A percentile compares a stretch with the other conserved stretches of the same genome.
Evolutionary conservation across 768 basidiomycete genomes (phyloP).

Genomic region (Coprinopsis marcescibilis): DNA sequence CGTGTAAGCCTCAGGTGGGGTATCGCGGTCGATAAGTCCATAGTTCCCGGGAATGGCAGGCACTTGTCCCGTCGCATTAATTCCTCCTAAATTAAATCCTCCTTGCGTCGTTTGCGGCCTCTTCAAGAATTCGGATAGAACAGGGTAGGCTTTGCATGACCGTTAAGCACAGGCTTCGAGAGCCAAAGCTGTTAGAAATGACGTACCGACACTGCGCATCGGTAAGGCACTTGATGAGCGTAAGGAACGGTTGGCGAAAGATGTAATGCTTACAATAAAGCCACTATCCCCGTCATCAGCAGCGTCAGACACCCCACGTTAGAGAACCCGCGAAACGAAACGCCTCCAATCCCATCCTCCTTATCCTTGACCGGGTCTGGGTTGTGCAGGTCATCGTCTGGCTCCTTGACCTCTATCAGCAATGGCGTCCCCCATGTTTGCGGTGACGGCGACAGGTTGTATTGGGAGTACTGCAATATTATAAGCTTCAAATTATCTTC

Average conservation of each 20-base stretch:
- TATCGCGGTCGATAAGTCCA: constrained; percentile 69
- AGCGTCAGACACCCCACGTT: constrained; percentile 58
- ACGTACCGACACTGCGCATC: neutral
- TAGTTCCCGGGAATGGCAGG: constrained; percentile 67
- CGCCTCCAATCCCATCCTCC: constrained; percentile 45
- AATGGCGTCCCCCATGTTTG: constrained; percentile 41
- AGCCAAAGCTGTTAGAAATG: neutral
- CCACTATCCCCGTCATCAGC: constrained; percentile 35
- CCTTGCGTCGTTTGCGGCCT: constrained; percentile 21
- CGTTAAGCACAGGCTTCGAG: neutral
- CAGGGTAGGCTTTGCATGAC: constrained; percentile 63
- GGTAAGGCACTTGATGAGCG: neutral
- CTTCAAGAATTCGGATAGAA: constrained; percentile 53
- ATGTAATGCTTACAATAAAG: constrained; percentile 44
- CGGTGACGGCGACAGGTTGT: constrained; percentile 33
- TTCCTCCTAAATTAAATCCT: constrained; percentile 86
- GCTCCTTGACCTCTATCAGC: constrained; percentile 35
- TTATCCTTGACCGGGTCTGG: constrained; percentile 49
- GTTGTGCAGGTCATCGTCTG: constrained; percentile 55
- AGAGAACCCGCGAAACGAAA: constrained; percentile 50
- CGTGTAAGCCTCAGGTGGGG: constrained; percentile 47
- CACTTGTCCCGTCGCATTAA: constrained; percentile 85
- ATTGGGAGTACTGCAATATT: no score
- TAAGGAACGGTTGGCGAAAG: neutral
- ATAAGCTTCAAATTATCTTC: no score